These are phyloP conservation scores for Dryas alaskensis DNA, from an alignment of 306 rosid genomes.

Conservation along the genomic window DNA sequence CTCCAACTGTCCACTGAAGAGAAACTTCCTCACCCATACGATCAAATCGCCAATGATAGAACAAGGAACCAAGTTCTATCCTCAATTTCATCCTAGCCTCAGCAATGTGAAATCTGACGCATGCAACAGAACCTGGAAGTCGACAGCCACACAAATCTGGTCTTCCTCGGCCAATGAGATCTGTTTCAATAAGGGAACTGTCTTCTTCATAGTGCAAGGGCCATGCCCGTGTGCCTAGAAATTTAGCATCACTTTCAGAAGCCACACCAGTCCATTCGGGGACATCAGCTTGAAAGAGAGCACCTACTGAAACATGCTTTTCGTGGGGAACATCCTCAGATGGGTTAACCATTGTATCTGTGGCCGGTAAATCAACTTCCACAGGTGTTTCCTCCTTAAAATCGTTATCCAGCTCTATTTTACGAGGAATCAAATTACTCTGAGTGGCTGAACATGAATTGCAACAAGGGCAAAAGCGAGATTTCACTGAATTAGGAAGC, in stretches of 20 bases:
- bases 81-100: slow-evolving; percentile 73
- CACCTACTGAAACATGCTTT: slow-evolving; percentile 51
- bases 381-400: slow-evolving; percentile 27
- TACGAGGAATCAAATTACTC: slow-evolving; percentile 20
- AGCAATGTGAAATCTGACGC: slow-evolving; percentile 79
- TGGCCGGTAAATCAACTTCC: slow-evolving; percentile 18
- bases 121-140: slow-evolving; percentile 61
- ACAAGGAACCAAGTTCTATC: slow-evolving; percentile 61
- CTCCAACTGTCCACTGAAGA: slow-evolving; percentile 72
- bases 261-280: slow-evolving; percentile 69
- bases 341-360: slow-evolving; percentile 4
- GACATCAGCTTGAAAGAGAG: slow-evolving; percentile 61
- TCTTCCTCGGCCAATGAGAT: slow-evolving; percentile 50
- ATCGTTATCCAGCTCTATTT: slow-evolving; percentile 31
- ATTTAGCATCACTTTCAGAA: slow-evolving; percentile 65
- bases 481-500: slow-evolving; percentile 30
- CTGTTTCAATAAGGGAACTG: slow-evolving; percentile 3
- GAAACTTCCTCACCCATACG: slow-evolving; percentile 85
- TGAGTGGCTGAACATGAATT: slow-evolving; percentile 37
- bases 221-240: slow-evolving; percentile 72
- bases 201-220: slow-evolving; percentile 35
- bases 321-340: slow-evolving; percentile 23
- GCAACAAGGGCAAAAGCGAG: slow-evolving; percentile 50
- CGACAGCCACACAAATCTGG: slow-evolving; percentile 51
- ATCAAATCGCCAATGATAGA: slow-evolving; percentile 69